Evolutionary conservation across 805 yeast species (phyloP).

Genomic region (Candida saitoana): DNA sequence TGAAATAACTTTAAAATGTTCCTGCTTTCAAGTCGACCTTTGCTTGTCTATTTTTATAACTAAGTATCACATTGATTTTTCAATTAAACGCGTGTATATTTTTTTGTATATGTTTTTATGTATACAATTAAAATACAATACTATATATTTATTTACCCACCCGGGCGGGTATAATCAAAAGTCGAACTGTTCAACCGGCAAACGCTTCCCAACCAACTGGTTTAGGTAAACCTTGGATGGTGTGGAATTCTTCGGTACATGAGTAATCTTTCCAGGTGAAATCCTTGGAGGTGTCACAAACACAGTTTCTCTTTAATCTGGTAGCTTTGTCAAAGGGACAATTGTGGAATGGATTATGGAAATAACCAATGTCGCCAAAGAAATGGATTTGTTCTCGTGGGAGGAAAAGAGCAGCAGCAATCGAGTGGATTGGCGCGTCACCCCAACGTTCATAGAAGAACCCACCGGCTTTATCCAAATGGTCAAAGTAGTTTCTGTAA

Average conservation of each 20-base stretch:
- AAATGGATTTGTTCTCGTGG: slow-evolving; percentile 65
- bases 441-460: slow-evolving; percentile 91
- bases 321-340: slow-evolving; percentile 68
- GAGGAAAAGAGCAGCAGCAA: slow-evolving; percentile 76
- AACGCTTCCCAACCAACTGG: slow-evolving; percentile 70
- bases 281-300: slow-evolving; percentile 68
- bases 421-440: slow-evolving; percentile 86
- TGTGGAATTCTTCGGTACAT: slow-evolving; percentile 63
- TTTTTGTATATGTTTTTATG: too few species aligned
- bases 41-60: too few species aligned
- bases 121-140: too few species aligned
- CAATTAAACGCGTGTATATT: too few species aligned
- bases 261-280: slow-evolving; percentile 75
- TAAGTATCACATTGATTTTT: too few species aligned
- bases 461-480: slow-evolving; percentile 75
- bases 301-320: slow-evolving; percentile 61
- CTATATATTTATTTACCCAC: too few species aligned
- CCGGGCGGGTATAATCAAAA: background rate
- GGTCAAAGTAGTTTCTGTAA: slow-evolving; percentile 63
- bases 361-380: slow-evolving; percentile 83
- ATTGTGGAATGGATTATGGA: slow-evolving; percentile 74
- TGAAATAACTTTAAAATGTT: too few species aligned
- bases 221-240: slow-evolving; percentile 50
- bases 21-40: too few species aligned
- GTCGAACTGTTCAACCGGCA: slow-evolving; percentile 25